Evolutionary conservation across 2,329 filamentous ascomycete species (phyloP).

Genomic region (Xylaria sp.): DNA sequence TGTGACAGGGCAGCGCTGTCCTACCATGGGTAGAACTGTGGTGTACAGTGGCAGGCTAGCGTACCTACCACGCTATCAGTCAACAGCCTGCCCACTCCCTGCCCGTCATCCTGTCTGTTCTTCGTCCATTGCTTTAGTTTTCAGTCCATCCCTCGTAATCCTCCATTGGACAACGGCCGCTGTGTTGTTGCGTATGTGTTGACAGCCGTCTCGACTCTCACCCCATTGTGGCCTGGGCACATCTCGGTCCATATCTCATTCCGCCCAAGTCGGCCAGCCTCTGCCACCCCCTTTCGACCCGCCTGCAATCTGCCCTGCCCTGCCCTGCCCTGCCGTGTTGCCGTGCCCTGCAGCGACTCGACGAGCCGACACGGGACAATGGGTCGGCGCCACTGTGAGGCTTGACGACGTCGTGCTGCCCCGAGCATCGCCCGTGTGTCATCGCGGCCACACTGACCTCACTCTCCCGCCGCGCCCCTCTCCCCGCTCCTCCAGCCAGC

Average conservation of each 20-base stretch:
- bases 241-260: conserved; percentile 10
- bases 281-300: conserved; percentile 24
- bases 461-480: conserved; percentile 1
- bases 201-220: conserved; percentile 10
- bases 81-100: conserved; percentile 22
- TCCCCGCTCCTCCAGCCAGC: neutral
- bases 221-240: neutral
- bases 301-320: conserved; percentile 16
- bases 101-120: conserved; percentile 3
- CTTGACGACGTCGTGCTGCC: conserved; percentile 47
- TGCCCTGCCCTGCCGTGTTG: conserved; percentile 8
- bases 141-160: conserved; percentile 12
- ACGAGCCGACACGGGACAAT: conserved; percentile 40
- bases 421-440: conserved; percentile 35
- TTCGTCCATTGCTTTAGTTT: conserved; percentile 25
- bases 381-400: conserved; percentile 42
- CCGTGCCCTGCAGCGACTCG: conserved; percentile 25
- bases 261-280: conserved; percentile 14
- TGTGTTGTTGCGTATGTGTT: conserved; percentile 9
- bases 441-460: conserved; percentile 33
- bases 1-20: too few relatives aligned
- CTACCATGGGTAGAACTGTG: too few relatives aligned
- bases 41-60: too few relatives aligned
- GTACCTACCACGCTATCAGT: conserved; percentile 1
- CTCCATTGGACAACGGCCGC: conserved; percentile 14